phyloP scores from a whole-genome alignment of 2,329 filamentous ascomycete species.

The Coleophoma eucalyptorum region DNA sequence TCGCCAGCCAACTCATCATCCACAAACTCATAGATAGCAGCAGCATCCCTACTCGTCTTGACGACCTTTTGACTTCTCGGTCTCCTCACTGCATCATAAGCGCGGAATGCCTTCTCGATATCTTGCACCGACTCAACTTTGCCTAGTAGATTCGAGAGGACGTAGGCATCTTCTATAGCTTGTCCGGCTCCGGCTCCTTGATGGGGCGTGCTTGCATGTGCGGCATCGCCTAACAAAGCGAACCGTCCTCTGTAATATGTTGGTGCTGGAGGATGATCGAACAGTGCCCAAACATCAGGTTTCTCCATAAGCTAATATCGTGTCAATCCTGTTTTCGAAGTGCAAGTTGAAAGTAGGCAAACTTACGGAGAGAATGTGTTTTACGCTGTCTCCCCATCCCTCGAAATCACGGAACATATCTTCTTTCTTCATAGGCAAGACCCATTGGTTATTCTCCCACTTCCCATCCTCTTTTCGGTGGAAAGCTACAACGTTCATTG shows the following conservation, averaged over 20 bases:
- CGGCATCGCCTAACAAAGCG: slow-evolving; percentile 56
- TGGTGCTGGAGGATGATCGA: slow-evolving; percentile 38
- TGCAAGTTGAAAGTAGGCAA: not conserved
- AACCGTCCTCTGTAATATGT: slow-evolving; percentile 38
- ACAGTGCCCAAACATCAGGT: slow-evolving; percentile 42
- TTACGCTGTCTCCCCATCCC: slow-evolving; percentile 32
- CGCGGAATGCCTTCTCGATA: slow-evolving; percentile 41
- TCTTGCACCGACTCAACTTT: slow-evolving; percentile 30
- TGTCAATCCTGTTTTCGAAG: not conserved
- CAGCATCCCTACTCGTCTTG: slow-evolving; percentile 22
- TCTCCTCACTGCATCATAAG: slow-evolving; percentile 45
- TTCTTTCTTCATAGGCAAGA: slow-evolving; percentile 31
- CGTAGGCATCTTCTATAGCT: slow-evolving; percentile 48
- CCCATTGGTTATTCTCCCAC: slow-evolving; percentile 34
- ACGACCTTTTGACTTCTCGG: slow-evolving; percentile 25
- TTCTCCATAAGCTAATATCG: slow-evolving; percentile 37
- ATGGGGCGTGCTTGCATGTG: slow-evolving; percentile 58
- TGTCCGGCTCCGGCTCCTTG: slow-evolving; percentile 56
- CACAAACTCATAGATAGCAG: slow-evolving; percentile 39
- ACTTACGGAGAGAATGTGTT: slow-evolving; percentile 27
- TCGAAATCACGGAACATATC: slow-evolving; percentile 33
- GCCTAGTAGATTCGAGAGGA: slow-evolving; percentile 41
- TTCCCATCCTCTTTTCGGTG: slow-evolving; percentile 22
- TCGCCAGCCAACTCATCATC: slow-evolving; percentile 32
- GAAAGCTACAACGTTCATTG: slow-evolving; percentile 48